Percentiles rank a stretch among this genome's conserved stretches.
These are phyloP conservation scores for Penicillium verhagenii DNA, from an alignment of 495 filamentous ascomycete genomes.

Conservation along the genomic window DNA sequence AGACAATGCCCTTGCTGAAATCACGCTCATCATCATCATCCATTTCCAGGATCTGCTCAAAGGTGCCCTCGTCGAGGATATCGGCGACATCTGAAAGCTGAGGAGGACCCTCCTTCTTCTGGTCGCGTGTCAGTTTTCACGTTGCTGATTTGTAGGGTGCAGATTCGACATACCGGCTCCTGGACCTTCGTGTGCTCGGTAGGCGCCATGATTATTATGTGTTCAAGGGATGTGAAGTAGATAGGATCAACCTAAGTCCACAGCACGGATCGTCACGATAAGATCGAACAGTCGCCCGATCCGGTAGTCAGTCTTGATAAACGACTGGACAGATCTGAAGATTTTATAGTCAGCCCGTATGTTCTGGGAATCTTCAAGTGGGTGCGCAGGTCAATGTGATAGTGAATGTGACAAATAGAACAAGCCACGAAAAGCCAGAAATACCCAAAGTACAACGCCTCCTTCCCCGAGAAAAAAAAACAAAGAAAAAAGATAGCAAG, in stretches of 20 bases:
- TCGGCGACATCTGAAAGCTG: conserved; percentile 59
- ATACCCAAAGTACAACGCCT: background rate
- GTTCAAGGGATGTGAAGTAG: background rate
- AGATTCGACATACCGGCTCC: conserved; percentile 22
- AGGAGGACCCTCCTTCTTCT: conserved; percentile 46
- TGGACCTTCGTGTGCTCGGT: conserved; percentile 30
- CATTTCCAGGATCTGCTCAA: conserved; percentile 96
- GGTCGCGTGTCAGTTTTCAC: background rate
- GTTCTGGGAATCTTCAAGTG: background rate
- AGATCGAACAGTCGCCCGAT: conserved; percentile 13
- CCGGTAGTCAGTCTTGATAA: conserved; percentile 11
- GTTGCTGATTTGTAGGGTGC: background rate
- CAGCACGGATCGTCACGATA: conserved; percentile 7
- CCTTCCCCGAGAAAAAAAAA: background rate
- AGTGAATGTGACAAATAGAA: background rate
- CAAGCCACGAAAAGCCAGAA: background rate
- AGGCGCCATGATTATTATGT: conserved; percentile 27
- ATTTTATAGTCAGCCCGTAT: background rate
- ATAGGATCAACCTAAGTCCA: conserved; percentile 7
- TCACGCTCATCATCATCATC: conserved; percentile 79
- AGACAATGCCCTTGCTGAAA: conserved; percentile 84
- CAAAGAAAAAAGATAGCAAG: background rate
- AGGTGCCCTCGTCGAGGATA: conserved; percentile 73
- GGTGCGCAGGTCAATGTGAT: background rate
- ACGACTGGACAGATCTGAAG: background rate